A percentile compares a stretch with the other conserved stretches of the same genome.
Conservation (phyloP, 2,329 filamentous ascomycete species). For the Fusarium sp. region DNA sequence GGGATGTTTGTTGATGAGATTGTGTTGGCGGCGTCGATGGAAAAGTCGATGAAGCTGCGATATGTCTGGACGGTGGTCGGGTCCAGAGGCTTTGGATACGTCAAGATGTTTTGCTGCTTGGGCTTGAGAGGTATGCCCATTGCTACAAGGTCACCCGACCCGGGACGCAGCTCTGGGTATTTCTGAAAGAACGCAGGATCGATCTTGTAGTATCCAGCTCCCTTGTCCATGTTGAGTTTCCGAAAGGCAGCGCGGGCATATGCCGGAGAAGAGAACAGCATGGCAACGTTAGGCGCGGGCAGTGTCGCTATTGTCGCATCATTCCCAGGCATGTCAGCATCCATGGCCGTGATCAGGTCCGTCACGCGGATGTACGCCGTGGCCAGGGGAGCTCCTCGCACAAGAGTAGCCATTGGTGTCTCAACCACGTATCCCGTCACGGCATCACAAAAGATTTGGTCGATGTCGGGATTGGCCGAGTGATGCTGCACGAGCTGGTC, state of each 20-base stretch:
- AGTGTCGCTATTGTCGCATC: slow-evolving; percentile 18
- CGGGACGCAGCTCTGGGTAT: slow-evolving; percentile 48
- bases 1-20: slow-evolving; percentile 18
- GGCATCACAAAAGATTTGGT: slow-evolving; percentile 50
- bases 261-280: slow-evolving; percentile 37
- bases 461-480: slow-evolving; percentile 47
- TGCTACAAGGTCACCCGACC: slow-evolving; percentile 41
- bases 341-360: slow-evolving; percentile 47
- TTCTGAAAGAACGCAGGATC: slow-evolving; percentile 49
- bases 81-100: slow-evolving; percentile 46
- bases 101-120: slow-evolving; percentile 44
- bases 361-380: slow-evolving; percentile 47
- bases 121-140: slow-evolving; percentile 46
- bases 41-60: slow-evolving; percentile 50
- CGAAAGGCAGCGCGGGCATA: slow-evolving; percentile 45
- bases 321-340: background rate
- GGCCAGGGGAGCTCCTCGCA: slow-evolving; percentile 40
- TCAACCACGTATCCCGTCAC: slow-evolving; percentile 50
- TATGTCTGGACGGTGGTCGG: slow-evolving; percentile 47
- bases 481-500: slow-evolving; percentile 47
- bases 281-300: slow-evolving; percentile 34
- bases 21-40: slow-evolving; percentile 41
- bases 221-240: slow-evolving; percentile 48
- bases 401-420: slow-evolving; percentile 44
- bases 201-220: slow-evolving; percentile 49